Conservation (phyloP, 2,329 filamentous ascomycete genomes). For the Leptosphaerulina australis region DNA sequence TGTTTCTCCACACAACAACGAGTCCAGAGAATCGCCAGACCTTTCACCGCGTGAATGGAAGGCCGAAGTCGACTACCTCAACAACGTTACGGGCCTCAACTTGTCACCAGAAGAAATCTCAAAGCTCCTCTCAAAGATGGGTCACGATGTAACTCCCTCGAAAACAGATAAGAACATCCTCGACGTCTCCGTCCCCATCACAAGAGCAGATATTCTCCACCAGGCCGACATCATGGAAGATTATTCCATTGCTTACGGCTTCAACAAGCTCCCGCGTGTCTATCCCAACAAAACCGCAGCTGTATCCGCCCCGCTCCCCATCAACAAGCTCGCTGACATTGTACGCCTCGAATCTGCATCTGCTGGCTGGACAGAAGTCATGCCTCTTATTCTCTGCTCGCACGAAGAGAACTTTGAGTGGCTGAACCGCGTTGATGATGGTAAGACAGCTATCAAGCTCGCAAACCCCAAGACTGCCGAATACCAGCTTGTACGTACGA, state of each 20-base stretch:
- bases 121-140: conserved; percentile 85
- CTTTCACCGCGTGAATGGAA: conserved; percentile 76
- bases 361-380: conserved; percentile 94
- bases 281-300: conserved; percentile 86
- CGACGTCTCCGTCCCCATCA: conserved; percentile 83
- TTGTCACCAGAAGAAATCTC: conserved; percentile 77
- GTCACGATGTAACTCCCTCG: conserved; percentile 79
- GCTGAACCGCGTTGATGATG: conserved; percentile 89
- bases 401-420: conserved; percentile 98
- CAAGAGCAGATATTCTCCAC: conserved; percentile 91
- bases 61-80: conserved; percentile 91
- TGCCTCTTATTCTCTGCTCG: conserved; percentile 95
- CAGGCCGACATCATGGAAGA: conserved; percentile 99
- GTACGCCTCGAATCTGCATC: conserved; percentile 87
- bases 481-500: conserved; percentile 91
- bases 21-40: conserved; percentile 80
- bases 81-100: conserved; percentile 83
- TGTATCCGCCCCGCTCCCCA: conserved; percentile 81
- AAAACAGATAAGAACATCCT: conserved; percentile 69
- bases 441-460: conserved; percentile 79
- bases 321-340: conserved; percentile 96
- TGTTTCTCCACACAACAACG: conserved; percentile 85
- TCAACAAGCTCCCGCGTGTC: conserved; percentile 89
- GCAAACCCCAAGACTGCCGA: conserved; percentile 93
- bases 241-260: conserved; percentile 93